A percentile compares a stretch with the other conserved stretches of the same genome.
Conservation (phyloP, 2,329 filamentous ascomycete species). For the Fusarium newnesense region DNA sequence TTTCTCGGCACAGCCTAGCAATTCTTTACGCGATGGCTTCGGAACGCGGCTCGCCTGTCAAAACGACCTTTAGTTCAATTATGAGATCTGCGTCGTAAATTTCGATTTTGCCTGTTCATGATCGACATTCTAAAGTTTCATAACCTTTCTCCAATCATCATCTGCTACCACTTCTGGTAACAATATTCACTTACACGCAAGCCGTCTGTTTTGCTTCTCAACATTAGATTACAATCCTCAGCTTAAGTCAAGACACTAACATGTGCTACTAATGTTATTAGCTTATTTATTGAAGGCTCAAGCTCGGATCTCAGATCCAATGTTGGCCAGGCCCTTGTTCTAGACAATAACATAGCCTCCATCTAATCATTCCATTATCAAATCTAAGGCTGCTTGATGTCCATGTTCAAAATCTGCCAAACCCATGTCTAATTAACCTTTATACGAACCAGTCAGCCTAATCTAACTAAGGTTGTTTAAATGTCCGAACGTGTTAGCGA, state of each 20-base stretch:
- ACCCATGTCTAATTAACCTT: not conserved
- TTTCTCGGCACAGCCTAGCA: slow-evolving; percentile 2
- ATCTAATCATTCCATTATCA: not conserved
- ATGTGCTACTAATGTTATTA: not conserved
- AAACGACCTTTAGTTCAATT: not conserved
- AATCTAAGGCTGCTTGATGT: not conserved
- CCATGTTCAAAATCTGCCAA: not conserved
- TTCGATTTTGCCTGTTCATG: not conserved
- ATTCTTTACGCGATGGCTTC: slow-evolving; percentile 23
- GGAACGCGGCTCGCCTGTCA: slow-evolving; percentile 27
- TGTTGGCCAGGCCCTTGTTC: not conserved
- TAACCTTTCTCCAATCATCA: not conserved
- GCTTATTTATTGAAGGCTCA: not conserved
- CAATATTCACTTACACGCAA: not conserved
- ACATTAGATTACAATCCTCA: not conserved
- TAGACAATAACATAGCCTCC: not conserved
- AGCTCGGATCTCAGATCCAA: not conserved
- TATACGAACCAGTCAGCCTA: not conserved
- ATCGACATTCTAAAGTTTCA: slow-evolving; percentile 1
- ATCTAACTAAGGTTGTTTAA: not conserved
- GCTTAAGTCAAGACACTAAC: not conserved
- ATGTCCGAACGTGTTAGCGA: not conserved
- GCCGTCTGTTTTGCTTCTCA: not conserved
- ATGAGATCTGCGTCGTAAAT: not conserved
- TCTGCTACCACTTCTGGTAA: not conserved